Base-by-base conservation (phyloP, 2,329 filamentous ascomycete genomes). In the Berkeleyomyces basicola region DNA sequence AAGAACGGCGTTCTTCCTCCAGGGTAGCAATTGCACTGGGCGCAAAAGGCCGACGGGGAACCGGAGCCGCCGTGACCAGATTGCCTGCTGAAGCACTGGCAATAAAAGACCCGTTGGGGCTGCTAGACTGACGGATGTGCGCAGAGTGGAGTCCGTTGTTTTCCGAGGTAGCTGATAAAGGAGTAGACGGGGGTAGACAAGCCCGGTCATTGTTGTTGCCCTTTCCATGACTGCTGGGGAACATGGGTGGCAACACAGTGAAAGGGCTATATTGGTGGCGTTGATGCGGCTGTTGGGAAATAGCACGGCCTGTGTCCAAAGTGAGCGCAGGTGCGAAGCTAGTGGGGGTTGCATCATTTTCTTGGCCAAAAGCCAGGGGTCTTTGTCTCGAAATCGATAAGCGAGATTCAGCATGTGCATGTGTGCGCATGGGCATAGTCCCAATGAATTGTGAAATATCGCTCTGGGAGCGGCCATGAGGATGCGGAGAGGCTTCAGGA, bases 21-120 rank as follows among this genome's bases (percentile, higher is more conserved):
- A 64, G 47, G 23, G 63, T 62, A 42, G 63, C 60, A 64, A 64
- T 64, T 60, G 63, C 63, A 53, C 63, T 62, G 11, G 63, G 60
- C 46, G 42, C 63, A 64, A 64, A 64, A 7, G 63, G 63, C 31
- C 63, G 60, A 44, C 61, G 59, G 3, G 63, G 63, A 31, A 57
- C 61, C 31, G 63, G 63, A 6, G 63, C 63, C 6, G 60, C 63
- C n/a, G 61, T 61, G 39, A 64, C 44, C 42, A 61, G 4, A 39
- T 59, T 62, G 6, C 44, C 58, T 33, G 36, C 37, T n/a, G 51
- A 59, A 37, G 51, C 31, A 23, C 43, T 55, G 3, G 59, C 47
- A 16, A 63, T 47, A 37, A 58, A 40, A 31, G 59, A 57, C 23
- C 60, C 47, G 2, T 49, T 58, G 7, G 63, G 63, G 40, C 61